Percentiles rank a stretch among this genome's conserved stretches.
These are phyloP conservation scores for Arthrobotrys entomopaga DNA, from an alignment of 2,329 filamentous ascomycete species.

Conservation along the genomic window DNA sequence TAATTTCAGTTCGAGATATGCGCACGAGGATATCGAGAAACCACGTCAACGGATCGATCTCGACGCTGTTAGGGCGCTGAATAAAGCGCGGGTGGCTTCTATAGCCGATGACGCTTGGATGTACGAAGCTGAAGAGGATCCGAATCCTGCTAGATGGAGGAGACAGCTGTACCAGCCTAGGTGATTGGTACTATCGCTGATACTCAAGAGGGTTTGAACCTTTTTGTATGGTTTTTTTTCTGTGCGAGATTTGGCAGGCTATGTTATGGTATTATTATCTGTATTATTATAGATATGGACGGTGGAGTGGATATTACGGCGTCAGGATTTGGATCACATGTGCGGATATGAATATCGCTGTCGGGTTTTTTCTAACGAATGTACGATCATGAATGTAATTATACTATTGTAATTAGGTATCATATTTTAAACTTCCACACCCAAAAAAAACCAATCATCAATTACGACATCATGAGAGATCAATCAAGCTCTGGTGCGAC, in stretches of 20 bases:
- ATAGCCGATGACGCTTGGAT: conserved; percentile 90
- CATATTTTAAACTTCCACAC: conserved; percentile 16
- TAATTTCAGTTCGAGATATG: conserved; percentile 51
- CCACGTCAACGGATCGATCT: conserved; percentile 70
- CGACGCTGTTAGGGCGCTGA: conserved; percentile 63
- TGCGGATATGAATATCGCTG: not conserved
- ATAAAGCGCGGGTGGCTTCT: conserved; percentile 73
- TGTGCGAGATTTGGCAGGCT: not conserved
- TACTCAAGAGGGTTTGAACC: too few relatives aligned
- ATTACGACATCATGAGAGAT: not conserved
- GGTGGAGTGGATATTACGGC: not conserved
- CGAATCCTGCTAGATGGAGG: conserved; percentile 22
- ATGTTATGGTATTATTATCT: not conserved
- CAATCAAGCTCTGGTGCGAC: conserved; percentile 54
- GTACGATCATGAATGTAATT: not conserved
- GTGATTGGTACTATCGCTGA: not conserved
- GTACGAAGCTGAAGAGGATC: conserved; percentile 76
- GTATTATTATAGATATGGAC: not conserved
- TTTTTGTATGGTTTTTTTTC: not conserved
- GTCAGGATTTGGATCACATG: not conserved
- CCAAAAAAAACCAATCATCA: conserved; percentile 21
- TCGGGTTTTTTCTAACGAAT: not conserved
- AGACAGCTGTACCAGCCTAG: conserved; percentile 42
- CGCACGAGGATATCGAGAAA: conserved; percentile 74
- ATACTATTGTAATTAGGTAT: too few relatives aligned